Conservation (phyloP, 768 basidiomycete species). For the Peribolospora baueri region DNA sequence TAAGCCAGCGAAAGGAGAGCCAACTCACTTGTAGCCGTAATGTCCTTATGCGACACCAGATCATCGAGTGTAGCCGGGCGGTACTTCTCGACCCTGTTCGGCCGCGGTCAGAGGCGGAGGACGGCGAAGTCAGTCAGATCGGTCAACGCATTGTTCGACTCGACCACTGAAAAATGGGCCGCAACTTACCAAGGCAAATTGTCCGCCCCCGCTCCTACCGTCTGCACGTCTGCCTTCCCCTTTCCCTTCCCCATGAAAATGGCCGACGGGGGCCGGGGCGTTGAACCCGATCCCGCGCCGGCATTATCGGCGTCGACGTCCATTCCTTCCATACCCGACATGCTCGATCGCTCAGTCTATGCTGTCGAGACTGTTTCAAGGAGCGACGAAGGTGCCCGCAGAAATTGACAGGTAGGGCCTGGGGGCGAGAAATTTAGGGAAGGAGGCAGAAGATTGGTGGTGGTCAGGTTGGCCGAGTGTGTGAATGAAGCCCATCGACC, state of each 20-base stretch:
- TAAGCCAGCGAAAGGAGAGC: background rate
- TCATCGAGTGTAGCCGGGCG: slow-evolving; percentile 72
- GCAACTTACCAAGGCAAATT: slow-evolving; percentile 55
- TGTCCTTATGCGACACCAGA: slow-evolving; percentile 90
- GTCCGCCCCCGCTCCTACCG: slow-evolving; percentile 29
- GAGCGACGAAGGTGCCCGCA: no score
- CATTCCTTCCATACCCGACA: no score
- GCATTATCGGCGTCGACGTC: no score
- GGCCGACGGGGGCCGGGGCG: no score
- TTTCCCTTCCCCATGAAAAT: slow-evolving; percentile 32
- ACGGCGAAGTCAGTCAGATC: background rate
- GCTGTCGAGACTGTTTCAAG: no score
- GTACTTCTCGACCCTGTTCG: slow-evolving; percentile 84
- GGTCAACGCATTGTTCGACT: background rate
- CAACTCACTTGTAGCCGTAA: slow-evolving; percentile 75
- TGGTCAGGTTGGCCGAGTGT: no score
- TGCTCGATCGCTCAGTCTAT: no score
- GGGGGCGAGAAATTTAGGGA: no score
- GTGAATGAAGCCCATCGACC: no score
- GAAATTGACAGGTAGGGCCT: no score
- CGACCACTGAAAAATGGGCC: background rate
- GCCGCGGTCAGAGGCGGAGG: background rate
- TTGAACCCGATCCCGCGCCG: no score
- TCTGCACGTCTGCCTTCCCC: slow-evolving; percentile 33
- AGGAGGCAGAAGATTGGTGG: no score